Evolutionary conservation across 2,329 filamentous ascomycete genomes (phyloP), one percentile per base, ranked within the genome.

Genomic region (Lachnellula occidentalis): DNA sequence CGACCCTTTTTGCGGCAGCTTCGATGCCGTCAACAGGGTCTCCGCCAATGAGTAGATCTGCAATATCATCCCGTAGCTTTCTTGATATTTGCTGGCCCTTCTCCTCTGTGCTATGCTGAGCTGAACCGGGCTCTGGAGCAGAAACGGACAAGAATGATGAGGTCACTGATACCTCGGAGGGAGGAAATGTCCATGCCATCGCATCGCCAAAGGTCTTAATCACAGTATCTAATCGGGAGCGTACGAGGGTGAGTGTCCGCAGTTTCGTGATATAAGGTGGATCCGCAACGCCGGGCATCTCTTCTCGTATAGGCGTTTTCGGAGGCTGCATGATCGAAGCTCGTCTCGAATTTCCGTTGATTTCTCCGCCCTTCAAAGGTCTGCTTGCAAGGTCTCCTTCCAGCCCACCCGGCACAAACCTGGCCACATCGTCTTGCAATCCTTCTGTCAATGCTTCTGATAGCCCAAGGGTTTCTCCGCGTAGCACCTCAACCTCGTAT

Each of bases 121-220:
- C 79, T 55, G 72, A 79, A 17, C 84, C 85, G 0, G 85, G 80
- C 53, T 92, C 88, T 0, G 92, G 92, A 0, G 88, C 90, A 0
- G 92, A 95, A 12, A 96, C 90, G 5, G 90, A 95, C 46, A 96
- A 83, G 66, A 96, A 91, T 0, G 88, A 91, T 1, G 90, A 92
- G 45, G 86, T 82, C 54, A 95, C 82, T 0, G 88, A 92, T 12
- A 92, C 73, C 67, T 96, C 91, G 0, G 89, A 95, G 0, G 92
- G 92, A 1, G 92, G 90, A 48, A 96, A 83, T 1, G 90, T 87
- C 79, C 95, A 97, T 64, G 95, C 87, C 89, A 97, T 96, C 34
- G 94, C 92, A 64, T 95, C 87, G 41, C 92, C 92, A 70, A 99
- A 99, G 1, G 86, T 87, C 70, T 89, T 88, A 66, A 97, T 91